Base-by-base conservation (phyloP, 345 rosid genomes). In the Combretum micranthum region DNA sequence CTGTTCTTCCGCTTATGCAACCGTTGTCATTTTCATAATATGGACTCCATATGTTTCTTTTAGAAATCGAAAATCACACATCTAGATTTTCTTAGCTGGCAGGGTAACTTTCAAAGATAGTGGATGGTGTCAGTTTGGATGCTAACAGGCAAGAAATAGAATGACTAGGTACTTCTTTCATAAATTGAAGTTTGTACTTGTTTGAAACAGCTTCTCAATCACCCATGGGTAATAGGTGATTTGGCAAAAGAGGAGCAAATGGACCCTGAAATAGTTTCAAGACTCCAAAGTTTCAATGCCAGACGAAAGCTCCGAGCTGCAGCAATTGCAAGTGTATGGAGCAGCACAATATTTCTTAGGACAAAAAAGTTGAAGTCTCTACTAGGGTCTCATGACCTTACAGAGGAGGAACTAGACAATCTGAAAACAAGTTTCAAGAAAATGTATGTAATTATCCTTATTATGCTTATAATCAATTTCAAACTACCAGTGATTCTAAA, bases 151-250 rank as follows among this genome's bases (percentile, higher is more conserved):
- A 3, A 20, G 15, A 25, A 16, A 10, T 16, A 13, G 47, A 20
- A 20, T 16, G 14, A 20, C 15, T 53, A 15, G 37, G 42, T 11
- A 15, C 21, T 10, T 37, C 19, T 19, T 61, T 20, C 13, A 26
- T 26, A 17, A 13, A 39, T 11, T 21, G 14, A 48, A 49, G 18
- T 13, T 1, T 14, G 13, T 47, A 13, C 47, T 4, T n/a, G 12
- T 4, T 55, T 22, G 47, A 39, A 22, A 54, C 80, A 83, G 84
- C 72, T 83, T 57, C 67, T 83, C 12, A 67, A 56, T 43, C 80
- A 79, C 64, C 86, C 81, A 18, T 84, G 90, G 90, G 90, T 84
- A 32, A 71, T 51, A 26, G 90, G 90, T 19, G 80, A 79, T 53
- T 71, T 70, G 18, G 87, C 85, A 20, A 81, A 75, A 70, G 77